These are phyloP conservation scores for Fraxinus platypoda DNA, from an alignment of 305 asterid genomes.

Conservation along the genomic window DNA sequence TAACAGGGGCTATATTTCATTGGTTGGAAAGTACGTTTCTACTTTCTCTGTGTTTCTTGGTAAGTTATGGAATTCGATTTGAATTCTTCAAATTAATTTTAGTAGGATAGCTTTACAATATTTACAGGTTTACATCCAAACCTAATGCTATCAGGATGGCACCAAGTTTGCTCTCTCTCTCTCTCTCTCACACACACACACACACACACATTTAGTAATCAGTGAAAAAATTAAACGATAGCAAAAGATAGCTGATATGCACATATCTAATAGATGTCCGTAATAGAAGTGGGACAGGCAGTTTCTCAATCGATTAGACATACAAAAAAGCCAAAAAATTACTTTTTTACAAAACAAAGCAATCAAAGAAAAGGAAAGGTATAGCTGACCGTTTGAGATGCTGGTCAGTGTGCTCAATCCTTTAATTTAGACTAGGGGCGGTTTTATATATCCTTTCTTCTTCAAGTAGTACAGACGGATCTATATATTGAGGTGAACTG, in stretches of 20 bases:
- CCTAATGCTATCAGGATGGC: neutral
- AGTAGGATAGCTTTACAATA: neutral
- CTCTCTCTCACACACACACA: neutral
- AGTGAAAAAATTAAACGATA: neutral
- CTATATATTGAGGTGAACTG: conserved; percentile 54
- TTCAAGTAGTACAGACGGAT: conserved; percentile 81
- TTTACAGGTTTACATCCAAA: neutral
- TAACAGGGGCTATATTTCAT: neutral
- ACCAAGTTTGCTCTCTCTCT: neutral
- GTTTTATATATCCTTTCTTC: conserved; percentile 63
- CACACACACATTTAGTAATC: neutral
- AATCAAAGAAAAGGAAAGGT: neutral
- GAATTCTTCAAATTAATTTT: neutral
- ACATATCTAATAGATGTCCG: neutral
- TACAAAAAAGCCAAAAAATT: neutral
- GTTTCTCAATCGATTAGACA: neutral
- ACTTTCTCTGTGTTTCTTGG: neutral
- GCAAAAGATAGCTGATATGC: neutral
- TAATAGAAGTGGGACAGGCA: neutral
- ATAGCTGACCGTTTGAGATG: conserved; percentile 2
- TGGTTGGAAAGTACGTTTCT: neutral
- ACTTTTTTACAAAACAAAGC: neutral
- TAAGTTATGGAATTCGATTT: neutral
- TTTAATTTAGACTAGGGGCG: conserved; percentile 68
- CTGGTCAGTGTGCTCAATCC: conserved; percentile 11